Percentiles rank a stretch among this genome's conserved stretches.
Evolutionary conservation across 495 filamentous ascomycete genomes (phyloP).

Genomic region (Tuber melanosporum): DNA sequence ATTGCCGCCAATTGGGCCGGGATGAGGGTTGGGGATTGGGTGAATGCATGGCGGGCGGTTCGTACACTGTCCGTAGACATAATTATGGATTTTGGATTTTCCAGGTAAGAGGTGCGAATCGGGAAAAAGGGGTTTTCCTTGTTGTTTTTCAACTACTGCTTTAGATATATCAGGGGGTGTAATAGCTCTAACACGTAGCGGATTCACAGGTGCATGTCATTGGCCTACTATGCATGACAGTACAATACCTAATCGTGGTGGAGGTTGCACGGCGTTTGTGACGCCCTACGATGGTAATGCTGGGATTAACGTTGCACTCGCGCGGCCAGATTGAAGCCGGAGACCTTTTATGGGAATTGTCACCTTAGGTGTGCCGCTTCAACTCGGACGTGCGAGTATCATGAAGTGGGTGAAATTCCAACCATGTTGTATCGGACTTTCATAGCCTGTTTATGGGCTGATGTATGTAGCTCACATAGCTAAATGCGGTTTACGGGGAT

Average conservation of each 20-base stretch:
- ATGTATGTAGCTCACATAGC: too few species aligned
- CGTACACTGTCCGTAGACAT: neutral
- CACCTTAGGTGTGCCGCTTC: too few species aligned
- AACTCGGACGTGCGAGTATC: too few species aligned
- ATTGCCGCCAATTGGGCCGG: neutral
- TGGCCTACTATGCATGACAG: neutral
- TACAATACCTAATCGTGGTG: neutral
- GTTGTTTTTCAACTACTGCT: neutral
- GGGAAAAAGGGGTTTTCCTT: neutral
- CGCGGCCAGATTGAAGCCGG: too few species aligned
- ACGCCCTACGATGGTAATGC: too few species aligned
- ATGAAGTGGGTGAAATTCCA: too few species aligned
- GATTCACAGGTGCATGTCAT: neutral
- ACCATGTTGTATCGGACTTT: too few species aligned
- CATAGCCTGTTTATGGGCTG: too few species aligned
- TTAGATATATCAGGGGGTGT: neutral
- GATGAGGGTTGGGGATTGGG: neutral
- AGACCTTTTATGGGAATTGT: too few species aligned
- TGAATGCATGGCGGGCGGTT: neutral
- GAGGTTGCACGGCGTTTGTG: neutral
- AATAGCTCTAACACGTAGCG: neutral
- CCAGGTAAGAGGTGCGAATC: neutral
- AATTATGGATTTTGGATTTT: neutral
- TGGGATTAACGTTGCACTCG: too few species aligned
- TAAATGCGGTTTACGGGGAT: too few species aligned